Evolutionary conservation across 257 asterid species (phyloP).

Genomic region (Henckelia pumila): DNA sequence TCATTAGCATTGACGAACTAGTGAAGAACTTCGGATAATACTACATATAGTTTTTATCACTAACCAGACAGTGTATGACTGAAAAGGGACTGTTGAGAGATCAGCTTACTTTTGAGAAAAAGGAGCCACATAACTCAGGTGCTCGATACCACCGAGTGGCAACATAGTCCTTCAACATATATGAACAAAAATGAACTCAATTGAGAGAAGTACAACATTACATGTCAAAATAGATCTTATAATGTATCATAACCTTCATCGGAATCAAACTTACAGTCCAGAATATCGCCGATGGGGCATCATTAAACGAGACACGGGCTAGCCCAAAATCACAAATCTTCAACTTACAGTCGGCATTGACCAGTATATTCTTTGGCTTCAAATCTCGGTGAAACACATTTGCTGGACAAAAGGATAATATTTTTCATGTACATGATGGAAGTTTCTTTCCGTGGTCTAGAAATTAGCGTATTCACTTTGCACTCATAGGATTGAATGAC

Average conservation of each 20-base stretch:
- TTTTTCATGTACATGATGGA: neutral
- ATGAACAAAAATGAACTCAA: neutral
- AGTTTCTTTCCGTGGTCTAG: neutral
- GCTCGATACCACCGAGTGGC: slow-evolving; percentile 99
- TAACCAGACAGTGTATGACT: neutral
- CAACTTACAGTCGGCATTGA: slow-evolving; percentile 93
- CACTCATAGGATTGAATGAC: neutral
- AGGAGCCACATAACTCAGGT: slow-evolving; percentile 96
- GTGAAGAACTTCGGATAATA: neutral
- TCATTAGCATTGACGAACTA: neutral
- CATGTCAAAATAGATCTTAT: neutral
- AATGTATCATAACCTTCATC: neutral
- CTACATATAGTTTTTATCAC: neutral
- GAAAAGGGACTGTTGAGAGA: slow-evolving; percentile 4
- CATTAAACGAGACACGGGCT: slow-evolving; percentile 95
- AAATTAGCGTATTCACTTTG: neutral
- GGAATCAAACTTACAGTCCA: slow-evolving; percentile 72
- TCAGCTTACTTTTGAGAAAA: slow-evolving; percentile 86
- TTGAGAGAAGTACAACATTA: neutral
- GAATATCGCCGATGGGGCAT: slow-evolving; percentile 94
- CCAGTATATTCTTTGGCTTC: slow-evolving; percentile 95
- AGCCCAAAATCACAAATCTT: slow-evolving; percentile 98
- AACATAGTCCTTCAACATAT: slow-evolving; percentile 77
- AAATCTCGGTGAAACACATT: slow-evolving; percentile 92
- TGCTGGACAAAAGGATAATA: slow-evolving; percentile 58